Base-by-base conservation (phyloP, 1,139 yeast species). In the Pichia sp. region DNA sequence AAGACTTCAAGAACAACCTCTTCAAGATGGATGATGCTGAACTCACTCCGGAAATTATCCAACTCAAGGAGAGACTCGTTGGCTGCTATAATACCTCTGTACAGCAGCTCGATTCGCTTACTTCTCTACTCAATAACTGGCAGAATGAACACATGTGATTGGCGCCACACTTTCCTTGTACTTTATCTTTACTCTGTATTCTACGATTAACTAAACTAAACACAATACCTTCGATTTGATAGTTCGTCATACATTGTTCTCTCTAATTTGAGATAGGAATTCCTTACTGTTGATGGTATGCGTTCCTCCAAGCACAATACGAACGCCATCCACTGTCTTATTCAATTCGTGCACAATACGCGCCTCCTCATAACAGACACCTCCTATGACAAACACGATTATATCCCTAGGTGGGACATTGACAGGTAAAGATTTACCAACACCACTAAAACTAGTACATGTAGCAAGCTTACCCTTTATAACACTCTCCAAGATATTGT, bases 291-390 rank as follows among this genome's bases (percentile, higher is more conserved):
- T 84, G 37, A 80, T 58, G 4, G 86, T 64, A 17, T 66, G 59
- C 19, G 94, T 86, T 20, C 96, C 87, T 11, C 98, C 98, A 19
- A 88, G 63, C 3, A 86, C 68, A 13, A 69, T 69, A 49, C 70
- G 67, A 47, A 71, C 73, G 3, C 72, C 72, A 32, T 66, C 67
- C 33, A 65, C 65, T 17, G 49, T 42, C 18, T 41, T 61, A 51
- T 81, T 79, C 46, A 87, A 66, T 46, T 86, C 86, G 39, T 84
- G 75, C 5, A 87, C 77, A 30, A 87, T 61, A 39, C 96, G 70
- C 0, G 94, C 84, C 56, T 91, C 99, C 56, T 88, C 97, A 53
- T 77, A 87, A 0, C 97, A 91, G 3, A 74, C 81, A 5, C 98
- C 98, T 10, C 97, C 97, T 35, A 86, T 76, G 40, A 88, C 66